These are phyloP conservation scores for Lichina pygmaea DNA, from an alignment of 495 filamentous ascomycete species.

Conservation along the genomic window DNA sequence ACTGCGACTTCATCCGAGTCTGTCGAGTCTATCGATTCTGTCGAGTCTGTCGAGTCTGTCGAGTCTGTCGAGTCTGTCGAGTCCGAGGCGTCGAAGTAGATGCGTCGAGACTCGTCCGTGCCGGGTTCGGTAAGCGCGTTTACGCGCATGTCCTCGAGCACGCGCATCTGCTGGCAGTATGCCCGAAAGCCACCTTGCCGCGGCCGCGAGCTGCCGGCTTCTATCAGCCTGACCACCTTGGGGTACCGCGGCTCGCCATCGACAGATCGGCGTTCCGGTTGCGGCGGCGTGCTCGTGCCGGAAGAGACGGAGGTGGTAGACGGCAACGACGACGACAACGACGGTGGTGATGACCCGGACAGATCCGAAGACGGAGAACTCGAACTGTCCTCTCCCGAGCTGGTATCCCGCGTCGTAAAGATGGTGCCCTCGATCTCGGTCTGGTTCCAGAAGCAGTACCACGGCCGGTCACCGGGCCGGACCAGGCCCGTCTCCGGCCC, in stretches of 20 bases:
- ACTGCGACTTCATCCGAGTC: no score
- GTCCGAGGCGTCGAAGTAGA: neutral
- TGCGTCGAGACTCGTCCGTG: neutral
- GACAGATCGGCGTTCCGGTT: neutral
- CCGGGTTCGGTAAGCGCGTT: neutral
- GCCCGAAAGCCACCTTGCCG: conserved; percentile 13
- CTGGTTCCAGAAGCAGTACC: conserved; percentile 74
- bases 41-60: no score
- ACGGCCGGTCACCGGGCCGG: conserved; percentile 37
- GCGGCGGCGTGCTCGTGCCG: neutral
- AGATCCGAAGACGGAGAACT: conserved; percentile 4
- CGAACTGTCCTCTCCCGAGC: conserved; percentile 11
- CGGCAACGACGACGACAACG: neutral
- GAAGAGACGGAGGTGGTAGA: conserved; percentile 1
- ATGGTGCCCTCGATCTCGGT: conserved; percentile 63
- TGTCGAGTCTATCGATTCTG: no score
- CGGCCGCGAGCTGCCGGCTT: conserved; percentile 29
- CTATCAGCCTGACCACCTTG: conserved; percentile 51
- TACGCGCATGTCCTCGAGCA: conserved; percentile 17
- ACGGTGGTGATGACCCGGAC: neutral
- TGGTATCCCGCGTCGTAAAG: conserved; percentile 35
- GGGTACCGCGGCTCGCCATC: conserved; percentile 21
- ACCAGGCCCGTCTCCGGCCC: conserved; percentile 8
- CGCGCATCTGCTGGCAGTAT: conserved; percentile 46
- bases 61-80: neutral